Percentiles rank a stretch among this genome's conserved stretches.
These are phyloP conservation scores for Bauhinia variegata DNA, from an alignment of 306 rosid genomes.

Conservation along the genomic window DNA sequence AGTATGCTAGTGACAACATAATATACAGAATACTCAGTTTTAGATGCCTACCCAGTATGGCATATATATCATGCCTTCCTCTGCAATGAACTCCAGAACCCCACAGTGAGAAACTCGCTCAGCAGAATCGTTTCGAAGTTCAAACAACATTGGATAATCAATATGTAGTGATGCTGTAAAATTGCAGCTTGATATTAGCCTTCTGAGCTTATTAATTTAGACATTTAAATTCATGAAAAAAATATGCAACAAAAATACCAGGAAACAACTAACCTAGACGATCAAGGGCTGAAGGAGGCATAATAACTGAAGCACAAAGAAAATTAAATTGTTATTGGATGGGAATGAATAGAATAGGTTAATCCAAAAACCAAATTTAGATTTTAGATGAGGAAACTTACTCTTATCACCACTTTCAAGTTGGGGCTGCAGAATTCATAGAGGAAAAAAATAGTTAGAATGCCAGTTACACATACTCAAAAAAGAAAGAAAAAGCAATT, in stretches of 20 bases:
- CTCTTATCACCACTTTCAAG: constrained; percentile 96
- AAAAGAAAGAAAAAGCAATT: no score
- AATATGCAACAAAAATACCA: not conserved
- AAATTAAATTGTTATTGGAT: constrained; percentile 29
- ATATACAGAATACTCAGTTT: not conserved
- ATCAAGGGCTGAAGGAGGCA: constrained; percentile 99
- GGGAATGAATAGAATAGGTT: constrained; percentile 7
- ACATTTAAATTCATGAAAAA: not conserved
- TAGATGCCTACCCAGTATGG: constrained; percentile 90
- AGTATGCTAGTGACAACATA: constrained; percentile 25
- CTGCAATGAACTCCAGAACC: constrained; percentile 95
- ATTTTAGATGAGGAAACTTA: constrained; percentile 47
- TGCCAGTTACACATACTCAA: no score
- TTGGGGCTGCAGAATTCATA: constrained; percentile 76
- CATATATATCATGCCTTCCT: constrained; percentile 99
- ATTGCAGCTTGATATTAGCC: constrained; percentile 39
- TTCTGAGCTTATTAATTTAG: constrained; percentile 8
- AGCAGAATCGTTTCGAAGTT: constrained; percentile 71
- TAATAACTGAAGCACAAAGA: constrained; percentile 72
- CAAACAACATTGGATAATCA: constrained; percentile 98
- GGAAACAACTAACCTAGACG: constrained; percentile 82
- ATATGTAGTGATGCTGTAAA: constrained; percentile 89
- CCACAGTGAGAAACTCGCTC: constrained; percentile 96
- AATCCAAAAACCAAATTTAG: constrained; percentile 29
- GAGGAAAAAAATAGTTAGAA: constrained; percentile 32